These are phyloP conservation scores for Ophiostoma tasmaniense DNA, from an alignment of 2,329 filamentous ascomycete species.

Conservation along the genomic window DNA sequence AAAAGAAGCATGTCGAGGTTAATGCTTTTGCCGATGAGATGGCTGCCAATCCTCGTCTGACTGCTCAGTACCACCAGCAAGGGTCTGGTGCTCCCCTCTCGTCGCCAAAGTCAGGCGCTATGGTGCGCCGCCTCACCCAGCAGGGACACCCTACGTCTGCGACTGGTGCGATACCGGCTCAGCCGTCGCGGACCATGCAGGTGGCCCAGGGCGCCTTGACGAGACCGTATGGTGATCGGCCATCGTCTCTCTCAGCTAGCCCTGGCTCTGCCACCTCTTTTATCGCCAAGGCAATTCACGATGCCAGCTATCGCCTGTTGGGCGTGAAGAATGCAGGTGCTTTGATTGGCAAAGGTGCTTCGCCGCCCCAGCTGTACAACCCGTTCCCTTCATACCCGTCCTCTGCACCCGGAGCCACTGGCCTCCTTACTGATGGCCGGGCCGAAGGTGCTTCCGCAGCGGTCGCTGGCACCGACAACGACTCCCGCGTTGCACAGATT, in stretches of 20 bases:
- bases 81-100: constrained; percentile 31
- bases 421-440: constrained; percentile 20
- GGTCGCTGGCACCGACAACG: constrained; percentile 58
- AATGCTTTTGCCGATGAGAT: constrained; percentile 96
- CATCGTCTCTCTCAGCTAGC: constrained; percentile 66
- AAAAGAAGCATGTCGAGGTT: constrained; percentile 91
- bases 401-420: constrained; percentile 8
- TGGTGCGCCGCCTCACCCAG: constrained; percentile 69
- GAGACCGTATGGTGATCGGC: constrained; percentile 56
- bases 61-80: constrained; percentile 32
- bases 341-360: constrained; percentile 52
- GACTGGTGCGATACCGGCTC: constrained; percentile 59
- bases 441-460: constrained; percentile 38
- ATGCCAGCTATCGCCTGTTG: constrained; percentile 71
- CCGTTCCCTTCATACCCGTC: constrained; percentile 81
- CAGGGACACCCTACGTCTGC: constrained; percentile 62
- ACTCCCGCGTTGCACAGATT: constrained; percentile 64
- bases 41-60: constrained; percentile 66
- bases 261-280: constrained; percentile 71
- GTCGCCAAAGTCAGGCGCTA: constrained; percentile 43
- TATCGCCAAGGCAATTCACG: constrained; percentile 89
- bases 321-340: constrained; percentile 62
- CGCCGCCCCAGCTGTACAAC: constrained; percentile 66
- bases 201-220: constrained; percentile 56
- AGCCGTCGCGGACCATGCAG: constrained; percentile 64